Conservation (phyloP, 2,329 filamentous ascomycete species). For the Trichoderma semiorbis region DNA sequence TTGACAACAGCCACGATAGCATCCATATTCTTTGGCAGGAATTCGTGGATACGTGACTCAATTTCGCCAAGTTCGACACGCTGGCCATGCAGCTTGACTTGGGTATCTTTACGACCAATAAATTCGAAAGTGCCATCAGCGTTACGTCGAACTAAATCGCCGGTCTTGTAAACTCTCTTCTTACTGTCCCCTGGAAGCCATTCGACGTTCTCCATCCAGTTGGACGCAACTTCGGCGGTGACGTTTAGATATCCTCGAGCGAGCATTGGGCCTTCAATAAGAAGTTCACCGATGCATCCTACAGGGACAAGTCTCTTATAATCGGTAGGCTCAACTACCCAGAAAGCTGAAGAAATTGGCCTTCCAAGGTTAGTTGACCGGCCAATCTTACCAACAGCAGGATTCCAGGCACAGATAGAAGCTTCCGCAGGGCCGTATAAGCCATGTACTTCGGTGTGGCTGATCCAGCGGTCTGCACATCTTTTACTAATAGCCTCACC, state of each 20-base stretch:
- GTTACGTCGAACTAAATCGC: constrained; percentile 18
- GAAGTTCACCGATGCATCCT: constrained; percentile 22
- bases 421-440: constrained; percentile 17
- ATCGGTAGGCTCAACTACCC: constrained; percentile 22
- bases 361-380: constrained; percentile 17
- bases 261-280: constrained; percentile 24
- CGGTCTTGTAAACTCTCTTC: constrained; percentile 12
- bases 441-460: background rate
- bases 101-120: constrained; percentile 16
- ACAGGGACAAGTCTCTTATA: constrained; percentile 20
- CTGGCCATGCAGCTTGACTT: constrained; percentile 18
- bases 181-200: constrained; percentile 8
- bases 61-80: constrained; percentile 18
- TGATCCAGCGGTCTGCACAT: constrained; percentile 12
- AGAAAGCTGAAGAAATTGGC: constrained; percentile 17
- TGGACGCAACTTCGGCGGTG: constrained; percentile 18
- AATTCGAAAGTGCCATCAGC: constrained; percentile 18
- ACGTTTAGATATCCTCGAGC: constrained; percentile 22
- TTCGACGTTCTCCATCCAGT: constrained; percentile 18
- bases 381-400: background rate
- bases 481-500: constrained; percentile 16
- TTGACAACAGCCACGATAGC: constrained; percentile 16
- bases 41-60: constrained; percentile 13
- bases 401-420: constrained; percentile 15
- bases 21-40: constrained; percentile 7